Percentiles rank a stretch among this genome's conserved stretches.
These are phyloP conservation scores for Neurospora sp. DNA, from an alignment of 495 filamentous ascomycete species.

Conservation along the genomic window DNA sequence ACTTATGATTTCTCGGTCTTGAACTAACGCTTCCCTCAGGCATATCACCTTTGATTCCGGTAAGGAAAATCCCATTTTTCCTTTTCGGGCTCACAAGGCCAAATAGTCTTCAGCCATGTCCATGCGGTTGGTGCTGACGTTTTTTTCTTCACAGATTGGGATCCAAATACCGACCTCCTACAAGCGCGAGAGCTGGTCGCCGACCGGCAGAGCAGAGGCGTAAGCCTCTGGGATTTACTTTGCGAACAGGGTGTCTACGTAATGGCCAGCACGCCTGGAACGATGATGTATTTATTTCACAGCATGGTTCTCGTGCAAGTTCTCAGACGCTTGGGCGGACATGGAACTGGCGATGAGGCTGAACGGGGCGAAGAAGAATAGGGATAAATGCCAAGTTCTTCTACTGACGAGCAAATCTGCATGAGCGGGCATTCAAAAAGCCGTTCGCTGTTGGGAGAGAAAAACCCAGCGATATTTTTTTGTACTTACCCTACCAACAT, in stretches of 20 bases:
- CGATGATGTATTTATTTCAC: background rate
- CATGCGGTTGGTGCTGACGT: background rate
- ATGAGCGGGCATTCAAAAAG: background rate
- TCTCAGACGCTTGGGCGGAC: background rate
- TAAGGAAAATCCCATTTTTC: background rate
- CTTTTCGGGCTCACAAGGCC: background rate
- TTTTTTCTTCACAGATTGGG: background rate
- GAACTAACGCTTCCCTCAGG: background rate
- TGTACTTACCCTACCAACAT: background rate
- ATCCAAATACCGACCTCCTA: background rate
- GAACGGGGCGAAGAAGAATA: background rate
- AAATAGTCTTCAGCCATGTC: background rate
- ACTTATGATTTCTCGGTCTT: background rate
- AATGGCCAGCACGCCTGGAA: rapidly evolving
- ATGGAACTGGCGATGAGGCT: background rate
- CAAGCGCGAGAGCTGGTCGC: background rate
- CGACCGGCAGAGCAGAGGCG: background rate
- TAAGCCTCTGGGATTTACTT: background rate
- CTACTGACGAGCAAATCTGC: background rate
- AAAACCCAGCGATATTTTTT: background rate
- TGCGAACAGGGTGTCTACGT: background rate
- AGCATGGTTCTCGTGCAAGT: background rate
- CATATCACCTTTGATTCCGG: background rate
- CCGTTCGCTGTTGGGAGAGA: background rate
- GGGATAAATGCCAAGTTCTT: background rate